phyloP scores from a whole-genome alignment of 2,329 filamentous ascomycete species.

The Diaporthe sp. region DNA sequence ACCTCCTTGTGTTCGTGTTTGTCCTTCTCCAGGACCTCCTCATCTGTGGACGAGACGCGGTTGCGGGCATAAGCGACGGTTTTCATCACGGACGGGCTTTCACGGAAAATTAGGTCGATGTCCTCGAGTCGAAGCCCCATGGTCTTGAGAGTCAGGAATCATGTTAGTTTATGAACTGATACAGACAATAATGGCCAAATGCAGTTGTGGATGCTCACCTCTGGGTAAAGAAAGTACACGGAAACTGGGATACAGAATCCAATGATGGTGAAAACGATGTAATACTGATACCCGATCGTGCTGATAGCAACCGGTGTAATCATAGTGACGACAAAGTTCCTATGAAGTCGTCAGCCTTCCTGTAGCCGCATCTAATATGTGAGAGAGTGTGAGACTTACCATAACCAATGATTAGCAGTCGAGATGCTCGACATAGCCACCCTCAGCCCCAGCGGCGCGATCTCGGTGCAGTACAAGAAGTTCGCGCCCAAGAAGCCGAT shows the following conservation, averaged over 20 bases:
- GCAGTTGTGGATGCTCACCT: conserved; percentile 41
- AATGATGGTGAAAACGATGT: conserved; percentile 62
- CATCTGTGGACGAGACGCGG: conserved; percentile 7
- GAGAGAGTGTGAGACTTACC: conserved; percentile 46
- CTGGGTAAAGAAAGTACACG: conserved; percentile 60
- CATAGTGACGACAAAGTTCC: conserved; percentile 60
- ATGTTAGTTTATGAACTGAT: background rate
- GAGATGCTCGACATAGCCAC: conserved; percentile 69
- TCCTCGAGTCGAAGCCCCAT: conserved; percentile 63
- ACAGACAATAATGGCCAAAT: background rate
- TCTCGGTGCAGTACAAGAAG: conserved; percentile 72
- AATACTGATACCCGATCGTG: conserved; percentile 65
- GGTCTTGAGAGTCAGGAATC: conserved; percentile 44
- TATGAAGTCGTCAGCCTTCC: conserved; percentile 25
- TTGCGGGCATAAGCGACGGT: conserved; percentile 48
- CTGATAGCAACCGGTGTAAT: conserved; percentile 61
- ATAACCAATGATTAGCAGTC: conserved; percentile 67
- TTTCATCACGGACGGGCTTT: conserved; percentile 51
- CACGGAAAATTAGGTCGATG: conserved; percentile 58
- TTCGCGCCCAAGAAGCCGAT: conserved; percentile 71
- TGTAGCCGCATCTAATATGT: too few relatives aligned
- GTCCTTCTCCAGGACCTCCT: conserved; percentile 8
- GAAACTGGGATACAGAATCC: conserved; percentile 58
- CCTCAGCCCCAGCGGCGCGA: conserved; percentile 64
- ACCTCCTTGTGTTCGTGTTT: conserved; percentile 5